Conservation (phyloP, 257 asterid species). For the Penstemon eatonii region DNA sequence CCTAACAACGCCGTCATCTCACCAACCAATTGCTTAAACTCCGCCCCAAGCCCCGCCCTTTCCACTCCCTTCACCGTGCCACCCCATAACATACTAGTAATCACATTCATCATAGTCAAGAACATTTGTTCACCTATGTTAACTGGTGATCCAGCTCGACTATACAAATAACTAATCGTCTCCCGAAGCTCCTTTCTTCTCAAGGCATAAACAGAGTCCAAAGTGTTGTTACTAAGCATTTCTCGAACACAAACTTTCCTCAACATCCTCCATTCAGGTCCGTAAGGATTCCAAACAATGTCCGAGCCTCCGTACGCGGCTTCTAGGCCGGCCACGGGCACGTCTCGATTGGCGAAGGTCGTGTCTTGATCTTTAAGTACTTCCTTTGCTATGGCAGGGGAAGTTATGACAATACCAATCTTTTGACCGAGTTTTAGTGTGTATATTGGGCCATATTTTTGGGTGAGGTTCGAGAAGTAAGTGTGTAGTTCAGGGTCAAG, state of each 20-base stretch:
- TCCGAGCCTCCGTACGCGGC: constrained; percentile 66
- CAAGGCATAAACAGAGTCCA: constrained; percentile 56
- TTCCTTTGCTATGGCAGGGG: constrained; percentile 52
- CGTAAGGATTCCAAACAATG: constrained; percentile 71
- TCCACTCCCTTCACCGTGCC: constrained; percentile 57
- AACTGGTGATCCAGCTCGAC: constrained; percentile 39
- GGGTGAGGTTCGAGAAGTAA: constrained; percentile 49
- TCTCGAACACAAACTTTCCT: constrained; percentile 62
- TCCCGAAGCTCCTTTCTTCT: constrained; percentile 52
- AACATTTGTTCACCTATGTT: constrained; percentile 69
- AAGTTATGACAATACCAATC: constrained; percentile 51
- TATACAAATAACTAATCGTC: constrained; percentile 39
- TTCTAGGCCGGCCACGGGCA: constrained; percentile 59
- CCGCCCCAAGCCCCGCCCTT: constrained; percentile 52
- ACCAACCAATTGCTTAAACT: constrained; percentile 54
- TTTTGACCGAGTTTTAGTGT: constrained; percentile 57
- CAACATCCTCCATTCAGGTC: constrained; percentile 78
- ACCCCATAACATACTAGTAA: constrained; percentile 83
- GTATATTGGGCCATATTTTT: constrained; percentile 56
- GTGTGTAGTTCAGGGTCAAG: constrained; percentile 73
- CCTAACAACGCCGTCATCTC: constrained; percentile 57
- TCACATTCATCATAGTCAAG: constrained; percentile 64
- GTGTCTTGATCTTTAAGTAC: constrained; percentile 69
- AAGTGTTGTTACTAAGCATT: constrained; percentile 49
- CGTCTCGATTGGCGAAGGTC: constrained; percentile 70